Base-by-base conservation (phyloP, 2,329 filamentous ascomycete species). In the Aureobasidium namibiae region DNA sequence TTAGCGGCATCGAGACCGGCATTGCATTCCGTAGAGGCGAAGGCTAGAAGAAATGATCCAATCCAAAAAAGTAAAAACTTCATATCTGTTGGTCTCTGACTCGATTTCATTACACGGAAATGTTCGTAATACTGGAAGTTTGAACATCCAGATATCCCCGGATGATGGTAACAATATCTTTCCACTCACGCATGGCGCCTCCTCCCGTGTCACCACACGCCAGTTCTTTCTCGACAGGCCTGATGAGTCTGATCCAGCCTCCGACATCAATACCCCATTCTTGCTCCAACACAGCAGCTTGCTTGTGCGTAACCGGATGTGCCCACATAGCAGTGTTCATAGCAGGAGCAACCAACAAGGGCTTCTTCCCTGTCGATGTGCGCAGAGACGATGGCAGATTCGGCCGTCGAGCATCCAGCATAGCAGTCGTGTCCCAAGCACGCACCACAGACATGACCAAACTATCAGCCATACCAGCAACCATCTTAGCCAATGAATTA, bases 271-370 rank as follows among this genome's bases (percentile, higher is more conserved):
- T 70, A 6, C 85, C 86, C 90, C 91, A 96, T 60, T 91, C 88
- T 49, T 87, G 81, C 63, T 86, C 80, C 48, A 96, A 75, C 0
- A 88, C 76, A 41, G 75, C 75, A 38, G 96, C 73, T 63, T 96
- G 90, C 63, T 82, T 83, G 52, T 74, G 79, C 1, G 92, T 96
- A 46, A 95, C 76, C 1, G 91, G 92, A 69, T 96, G 90, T 59
- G 80, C 78, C 87, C 89, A 95, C 92, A 96, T 96, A 4, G 86
- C 85, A 24, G 84, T 90, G 71, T 96, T 96, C 90, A 96, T 95
- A 31, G 88, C 85, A 1, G 87, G 86, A 2, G 88, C 88, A 0
- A 92, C 87, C 1, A 94, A 67, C 36, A 95, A 90, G 63, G 78
- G 82, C 71, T 86, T 87, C 70, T 79, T 83, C 56, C 69, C 72